Evolutionary conservation across 768 basidiomycete genomes (phyloP), one percentile per base, ranked within the genome.

Genomic region (Neoboletus brunneissimus): DNA sequence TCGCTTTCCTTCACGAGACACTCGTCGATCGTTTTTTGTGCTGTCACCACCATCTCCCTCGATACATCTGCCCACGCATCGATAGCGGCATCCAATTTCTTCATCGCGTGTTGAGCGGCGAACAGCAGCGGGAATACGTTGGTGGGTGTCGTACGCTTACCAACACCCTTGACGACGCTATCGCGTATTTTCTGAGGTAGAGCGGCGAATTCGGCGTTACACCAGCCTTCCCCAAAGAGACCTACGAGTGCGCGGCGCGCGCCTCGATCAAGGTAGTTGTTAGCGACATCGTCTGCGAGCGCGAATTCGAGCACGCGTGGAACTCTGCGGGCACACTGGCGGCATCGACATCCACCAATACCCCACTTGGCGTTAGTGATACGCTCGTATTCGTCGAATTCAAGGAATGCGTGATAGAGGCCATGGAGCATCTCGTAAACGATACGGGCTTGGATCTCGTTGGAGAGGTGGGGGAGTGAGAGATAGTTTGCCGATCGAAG

Each of bases 341-440:
- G 79, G 64, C 94, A 96, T 40, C 87, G 79, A 68, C 92, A 94
- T 1, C 91, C 91, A 3, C 87, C 88, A 0, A 84, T 84, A 27
- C 89, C 91, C 91, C 91, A 94, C 58, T 83, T 83, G 35, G 89
- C 84, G 0, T 77, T 80, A 0, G 88, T 91, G 61, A 89, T 77
- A 13, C 77, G 75, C 61, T 93, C 90, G 67, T 92, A 92, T 58
- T 86, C 85, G n/a, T 81, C 72, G 65, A 93, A 91, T 27, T 87
- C 82, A 45, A 91, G 79, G 65, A 87, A 89, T 2, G 90, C 88
- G 64, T 91, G 91, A 72, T 88, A 92, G 41, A 95, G 83, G 2
- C 94, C 93, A 64, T 95, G 94, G 63, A 88, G 81, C 83, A 95
- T 91, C 70, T 97, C 94, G 61, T 89, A 82, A 20, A 88, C 83